Evolutionary conservation across 371 early-diverging fungal genomes (phyloP).

Genomic region (Syncephalastrum sp.): DNA sequence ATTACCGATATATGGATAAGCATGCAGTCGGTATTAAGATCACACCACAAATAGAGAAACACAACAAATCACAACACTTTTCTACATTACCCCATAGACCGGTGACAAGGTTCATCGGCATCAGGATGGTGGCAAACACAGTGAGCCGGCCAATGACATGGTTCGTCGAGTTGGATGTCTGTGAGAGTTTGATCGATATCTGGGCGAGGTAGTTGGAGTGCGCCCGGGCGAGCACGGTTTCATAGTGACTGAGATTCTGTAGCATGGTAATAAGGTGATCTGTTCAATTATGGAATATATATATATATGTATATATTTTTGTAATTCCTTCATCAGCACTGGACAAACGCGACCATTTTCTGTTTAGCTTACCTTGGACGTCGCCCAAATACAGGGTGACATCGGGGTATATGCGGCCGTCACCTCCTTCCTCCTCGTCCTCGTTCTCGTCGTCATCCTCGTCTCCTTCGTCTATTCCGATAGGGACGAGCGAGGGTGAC

Average conservation of each 20-base stretch:
- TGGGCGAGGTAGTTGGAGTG: conserved; percentile 95
- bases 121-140: conserved; percentile 82
- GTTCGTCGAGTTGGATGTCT: conserved; percentile 85
- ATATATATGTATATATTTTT: no score
- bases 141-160: conserved; percentile 89
- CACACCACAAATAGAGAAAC: conserved; percentile 2
- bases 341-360: background rate
- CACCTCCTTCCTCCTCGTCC: conserved; percentile 12
- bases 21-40: no score
- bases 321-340: conserved; percentile 8
- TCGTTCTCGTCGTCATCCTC: background rate
- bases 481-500: conserved; percentile 1
- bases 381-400: conserved; percentile 80
- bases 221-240: conserved; percentile 84
- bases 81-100: conserved; percentile 55
- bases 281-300: conserved; percentile 17
- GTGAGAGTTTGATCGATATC: conserved; percentile 92
- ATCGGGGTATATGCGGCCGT: conserved; percentile 40
- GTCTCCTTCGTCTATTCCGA: background rate
- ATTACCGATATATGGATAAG: background rate
- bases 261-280: conserved; percentile 95
- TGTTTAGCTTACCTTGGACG: conserved; percentile 65
- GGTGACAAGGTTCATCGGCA: conserved; percentile 92
- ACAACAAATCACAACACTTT: background rate
- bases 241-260: conserved; percentile 86